Conservation (phyloP, 202 grass and related monocot species). For the Hordeum pubiflorum region DNA sequence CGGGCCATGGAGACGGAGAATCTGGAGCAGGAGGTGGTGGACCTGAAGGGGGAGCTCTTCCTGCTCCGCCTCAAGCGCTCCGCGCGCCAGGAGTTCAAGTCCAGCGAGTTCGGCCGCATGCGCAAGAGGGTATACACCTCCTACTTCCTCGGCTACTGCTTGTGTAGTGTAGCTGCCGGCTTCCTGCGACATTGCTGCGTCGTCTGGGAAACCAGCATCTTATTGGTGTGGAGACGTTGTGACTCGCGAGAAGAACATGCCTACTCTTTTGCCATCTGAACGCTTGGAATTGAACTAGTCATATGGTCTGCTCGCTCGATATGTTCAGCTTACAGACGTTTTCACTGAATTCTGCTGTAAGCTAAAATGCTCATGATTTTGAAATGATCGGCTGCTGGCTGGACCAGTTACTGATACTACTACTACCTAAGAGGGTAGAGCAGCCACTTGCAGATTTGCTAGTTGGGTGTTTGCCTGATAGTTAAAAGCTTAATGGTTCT, state of each 20-base stretch:
- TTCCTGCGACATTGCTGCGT: not conserved
- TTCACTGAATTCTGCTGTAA: not conserved
- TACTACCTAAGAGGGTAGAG: not conserved
- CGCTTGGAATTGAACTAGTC: not conserved
- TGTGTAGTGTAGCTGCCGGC: not conserved
- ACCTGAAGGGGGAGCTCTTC: slow-evolving; percentile 91
- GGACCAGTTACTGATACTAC: not conserved
- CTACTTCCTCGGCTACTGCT: not conserved
- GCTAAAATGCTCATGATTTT: not conserved
- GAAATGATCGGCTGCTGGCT: not conserved
- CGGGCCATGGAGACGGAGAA: slow-evolving; percentile 57
- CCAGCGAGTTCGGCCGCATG: slow-evolving; percentile 75
- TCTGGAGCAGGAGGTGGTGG: slow-evolving; percentile 80
- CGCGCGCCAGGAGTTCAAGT: slow-evolving; percentile 82
- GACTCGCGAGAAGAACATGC: not conserved
- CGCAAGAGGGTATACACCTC: slow-evolving; percentile 57
- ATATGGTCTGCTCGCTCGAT: not conserved
- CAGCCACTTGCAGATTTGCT: not conserved
- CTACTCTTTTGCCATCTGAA: not conserved
- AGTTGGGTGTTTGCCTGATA: not conserved
- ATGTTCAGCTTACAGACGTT: not conserved
- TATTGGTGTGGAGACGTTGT: not conserved
- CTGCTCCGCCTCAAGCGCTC: slow-evolving; percentile 93
- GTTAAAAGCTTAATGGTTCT: not conserved
- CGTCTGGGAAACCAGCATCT: not conserved